phyloP scores from a whole-genome alignment of 2,329 filamentous ascomycete species.

The Penicillium digitatum region DNA sequence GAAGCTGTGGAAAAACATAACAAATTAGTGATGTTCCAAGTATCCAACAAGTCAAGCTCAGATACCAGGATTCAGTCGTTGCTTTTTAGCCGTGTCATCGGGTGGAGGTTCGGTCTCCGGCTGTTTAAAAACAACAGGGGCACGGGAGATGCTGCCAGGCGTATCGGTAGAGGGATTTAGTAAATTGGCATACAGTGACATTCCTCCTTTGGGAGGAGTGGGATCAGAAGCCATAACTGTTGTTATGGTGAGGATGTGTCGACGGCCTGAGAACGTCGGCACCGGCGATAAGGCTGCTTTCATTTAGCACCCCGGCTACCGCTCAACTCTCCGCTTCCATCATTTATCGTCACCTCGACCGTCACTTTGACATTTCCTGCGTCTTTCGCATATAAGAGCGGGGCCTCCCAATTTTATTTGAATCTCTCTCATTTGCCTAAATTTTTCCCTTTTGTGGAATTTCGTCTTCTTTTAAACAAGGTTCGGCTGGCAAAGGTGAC shows the following conservation, averaged over 20 bases:
- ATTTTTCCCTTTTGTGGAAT: background rate
- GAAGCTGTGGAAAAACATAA: conserved; percentile 48
- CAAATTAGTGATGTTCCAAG: conserved; percentile 7
- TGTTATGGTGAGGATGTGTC: background rate
- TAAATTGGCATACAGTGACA: conserved; percentile 82
- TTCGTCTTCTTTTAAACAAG: background rate
- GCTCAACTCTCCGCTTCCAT: background rate
- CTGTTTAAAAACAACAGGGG: conserved; percentile 68
- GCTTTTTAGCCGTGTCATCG: conserved; percentile 60
- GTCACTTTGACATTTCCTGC: too few species aligned
- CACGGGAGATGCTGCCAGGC: conserved; percentile 67
- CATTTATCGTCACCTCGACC: too few species aligned
- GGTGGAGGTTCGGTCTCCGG: conserved; percentile 47
- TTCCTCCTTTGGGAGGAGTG: conserved; percentile 38
- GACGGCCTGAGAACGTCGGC: background rate
- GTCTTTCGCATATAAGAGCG: background rate
- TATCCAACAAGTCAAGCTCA: conserved; percentile 35
- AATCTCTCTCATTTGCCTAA: background rate
- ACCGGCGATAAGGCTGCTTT: background rate
- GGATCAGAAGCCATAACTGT: conserved; percentile 32
- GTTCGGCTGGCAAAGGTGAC: background rate
- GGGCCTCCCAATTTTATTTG: too few species aligned
- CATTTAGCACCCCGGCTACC: too few species aligned
- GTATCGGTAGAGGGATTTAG: conserved; percentile 54
- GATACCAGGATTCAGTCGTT: conserved; percentile 61